Evolutionary conservation across 1,284 basidiomycete species (phyloP).

Genomic region (Puccinia brachypodii): DNA sequence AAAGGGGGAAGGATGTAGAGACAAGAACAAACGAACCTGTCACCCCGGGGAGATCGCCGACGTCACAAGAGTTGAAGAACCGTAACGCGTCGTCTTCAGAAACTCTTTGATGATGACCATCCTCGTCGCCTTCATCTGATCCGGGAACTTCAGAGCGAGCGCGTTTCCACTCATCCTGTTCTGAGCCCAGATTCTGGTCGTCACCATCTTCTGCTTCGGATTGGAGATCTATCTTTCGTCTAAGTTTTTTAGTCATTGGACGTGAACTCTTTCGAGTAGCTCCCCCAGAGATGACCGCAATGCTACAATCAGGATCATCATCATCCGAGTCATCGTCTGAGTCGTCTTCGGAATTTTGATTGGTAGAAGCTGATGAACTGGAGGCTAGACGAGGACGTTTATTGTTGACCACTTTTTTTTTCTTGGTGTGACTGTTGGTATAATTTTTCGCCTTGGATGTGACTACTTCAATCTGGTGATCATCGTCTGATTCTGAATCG

Average conservation of each 20-base stretch:
- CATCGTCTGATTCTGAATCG: background rate
- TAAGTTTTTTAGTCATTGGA: constrained; percentile 3
- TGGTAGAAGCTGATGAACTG: constrained; percentile 2
- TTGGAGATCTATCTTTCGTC: background rate
- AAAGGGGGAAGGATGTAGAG: constrained; percentile 49
- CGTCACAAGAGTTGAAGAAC: constrained; percentile 79
- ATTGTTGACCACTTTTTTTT: background rate
- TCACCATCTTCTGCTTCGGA: background rate
- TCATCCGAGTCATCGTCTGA: background rate
- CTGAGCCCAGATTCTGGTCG: background rate
- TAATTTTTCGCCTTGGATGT: no score
- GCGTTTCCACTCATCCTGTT: constrained; percentile 20
- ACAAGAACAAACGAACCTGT: constrained; percentile 68
- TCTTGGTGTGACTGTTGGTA: background rate
- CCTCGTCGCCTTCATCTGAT: constrained; percentile 39
- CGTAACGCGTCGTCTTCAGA: constrained; percentile 65
- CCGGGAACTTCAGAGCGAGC: background rate
- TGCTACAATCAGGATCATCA: constrained; percentile 1
- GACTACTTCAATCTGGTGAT: no score
- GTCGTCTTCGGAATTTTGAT: no score
- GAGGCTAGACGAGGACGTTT: background rate
- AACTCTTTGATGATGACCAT: constrained; percentile 50
- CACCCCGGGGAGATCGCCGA: constrained; percentile 77
- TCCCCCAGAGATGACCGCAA: background rate
- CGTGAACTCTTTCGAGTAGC: background rate